Conservation (phyloP, 768 basidiomycete species). For the Mycena sanguinolenta region DNA sequence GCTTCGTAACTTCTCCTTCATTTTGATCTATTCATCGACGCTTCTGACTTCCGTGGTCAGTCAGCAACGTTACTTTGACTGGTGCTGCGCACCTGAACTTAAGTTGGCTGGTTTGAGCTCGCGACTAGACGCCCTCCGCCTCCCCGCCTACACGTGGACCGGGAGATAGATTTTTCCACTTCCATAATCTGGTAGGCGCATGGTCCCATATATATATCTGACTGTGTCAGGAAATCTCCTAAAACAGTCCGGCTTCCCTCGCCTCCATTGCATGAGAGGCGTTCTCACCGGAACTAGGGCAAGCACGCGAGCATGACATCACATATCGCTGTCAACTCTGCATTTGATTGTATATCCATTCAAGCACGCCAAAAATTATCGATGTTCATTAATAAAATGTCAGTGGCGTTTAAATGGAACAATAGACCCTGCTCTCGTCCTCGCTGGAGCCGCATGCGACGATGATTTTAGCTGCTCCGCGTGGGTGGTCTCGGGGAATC, state of each 20-base stretch:
- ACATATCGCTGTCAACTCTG: background rate
- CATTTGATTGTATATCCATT: background rate
- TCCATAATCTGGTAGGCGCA: background rate
- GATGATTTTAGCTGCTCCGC: constrained; percentile 1
- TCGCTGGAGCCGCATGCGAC: background rate
- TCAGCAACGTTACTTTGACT: constrained; percentile 17
- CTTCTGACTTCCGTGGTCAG: constrained; percentile 19
- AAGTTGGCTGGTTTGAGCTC: background rate
- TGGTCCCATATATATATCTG: no score
- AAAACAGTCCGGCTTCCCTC: background rate
- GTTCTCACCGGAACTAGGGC: constrained; percentile 16
- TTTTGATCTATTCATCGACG: constrained; percentile 7
- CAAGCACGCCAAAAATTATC: background rate
- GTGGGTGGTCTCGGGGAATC: background rate
- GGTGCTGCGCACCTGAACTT: background rate
- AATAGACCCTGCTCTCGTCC: background rate
- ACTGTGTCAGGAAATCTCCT: background rate
- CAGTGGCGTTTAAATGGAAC: background rate
- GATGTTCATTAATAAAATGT: background rate
- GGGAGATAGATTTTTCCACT: background rate
- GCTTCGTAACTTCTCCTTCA: constrained; percentile 11
- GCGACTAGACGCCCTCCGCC: background rate
- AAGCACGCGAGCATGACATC: constrained; percentile 30
- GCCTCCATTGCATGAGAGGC: background rate
- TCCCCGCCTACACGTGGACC: background rate